phyloP scores from a whole-genome alignment of 73 alveolate species.

The Paramecium biaurelia region DNA sequence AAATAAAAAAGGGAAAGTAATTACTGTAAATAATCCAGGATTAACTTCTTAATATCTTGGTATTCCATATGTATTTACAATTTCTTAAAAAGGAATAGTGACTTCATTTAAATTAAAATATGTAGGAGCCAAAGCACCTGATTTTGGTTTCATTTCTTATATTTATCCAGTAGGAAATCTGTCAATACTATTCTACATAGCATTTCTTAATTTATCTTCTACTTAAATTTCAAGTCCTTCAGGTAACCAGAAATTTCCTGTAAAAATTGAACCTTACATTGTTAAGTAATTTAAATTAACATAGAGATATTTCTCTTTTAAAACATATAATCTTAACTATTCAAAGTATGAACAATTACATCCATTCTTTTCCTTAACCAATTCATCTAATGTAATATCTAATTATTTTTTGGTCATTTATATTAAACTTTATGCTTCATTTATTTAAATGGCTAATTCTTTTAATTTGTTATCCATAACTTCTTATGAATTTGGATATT shows the following conservation, averaged over 20 bases:
- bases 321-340: conserved; percentile 72
- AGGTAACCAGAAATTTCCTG: conserved; percentile 87
- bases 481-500: background rate
- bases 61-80: conserved; percentile 96
- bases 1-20: conserved; percentile 96
- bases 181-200: conserved; percentile 53
- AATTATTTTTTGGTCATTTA: background rate
- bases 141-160: conserved; percentile 67
- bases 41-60: conserved; percentile 97
- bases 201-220: conserved; percentile 62
- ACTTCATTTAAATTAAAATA: conserved; percentile 92
- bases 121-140: conserved; percentile 81
- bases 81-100: conserved; percentile 93
- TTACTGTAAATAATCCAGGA: conserved; percentile 93
- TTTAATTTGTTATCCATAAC: background rate
- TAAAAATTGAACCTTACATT: conserved; percentile 66
- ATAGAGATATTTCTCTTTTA: conserved; percentile 78
- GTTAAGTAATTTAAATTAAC: conserved; percentile 68
- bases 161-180: conserved; percentile 72
- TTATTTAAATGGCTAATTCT: background rate
- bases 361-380: background rate
- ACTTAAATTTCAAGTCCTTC: conserved; percentile 64
- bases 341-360: conserved; percentile 70
- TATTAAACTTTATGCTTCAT: background rate
- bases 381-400: background rate